Conservation (phyloP, 2,329 filamentous ascomycete species). For the Emmonsiellopsis sp. region DNA sequence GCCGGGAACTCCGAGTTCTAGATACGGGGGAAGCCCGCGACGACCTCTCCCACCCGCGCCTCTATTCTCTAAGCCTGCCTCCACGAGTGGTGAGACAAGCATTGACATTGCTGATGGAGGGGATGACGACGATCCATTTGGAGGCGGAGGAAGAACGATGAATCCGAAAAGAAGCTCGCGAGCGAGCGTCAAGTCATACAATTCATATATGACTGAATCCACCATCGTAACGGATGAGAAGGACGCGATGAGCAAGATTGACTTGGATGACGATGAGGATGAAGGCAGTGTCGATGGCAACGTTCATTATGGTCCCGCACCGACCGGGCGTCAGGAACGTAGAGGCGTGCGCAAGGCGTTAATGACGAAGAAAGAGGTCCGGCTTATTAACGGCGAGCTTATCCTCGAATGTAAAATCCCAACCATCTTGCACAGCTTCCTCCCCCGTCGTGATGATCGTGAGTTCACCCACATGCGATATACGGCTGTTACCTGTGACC, state of each 20-base stretch:
- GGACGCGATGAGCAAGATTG: slow-evolving; percentile 30
- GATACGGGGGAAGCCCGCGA: slow-evolving; percentile 79
- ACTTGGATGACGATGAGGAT: slow-evolving; percentile 36
- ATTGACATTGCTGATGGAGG: slow-evolving; percentile 40
- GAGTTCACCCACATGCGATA: slow-evolving; percentile 99
- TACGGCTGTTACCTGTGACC: slow-evolving; percentile 95
- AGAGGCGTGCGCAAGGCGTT: slow-evolving; percentile 79
- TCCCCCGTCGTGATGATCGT: slow-evolving; percentile 82
- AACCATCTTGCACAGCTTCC: slow-evolving; percentile 93
- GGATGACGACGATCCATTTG: slow-evolving; percentile 72
- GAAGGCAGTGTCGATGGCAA: slow-evolving; percentile 50
- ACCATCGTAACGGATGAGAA: slow-evolving; percentile 48
- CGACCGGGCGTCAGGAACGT: slow-evolving; percentile 74
- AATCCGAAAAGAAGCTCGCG: slow-evolving; percentile 44
- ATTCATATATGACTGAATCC: slow-evolving; percentile 53
- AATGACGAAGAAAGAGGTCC: slow-evolving; percentile 87
- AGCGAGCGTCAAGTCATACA: slow-evolving; percentile 51
- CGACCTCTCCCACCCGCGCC: slow-evolving; percentile 82
- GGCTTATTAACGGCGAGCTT: slow-evolving; percentile 93
- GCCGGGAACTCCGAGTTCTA: slow-evolving; percentile 80
- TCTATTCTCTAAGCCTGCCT: slow-evolving; percentile 55
- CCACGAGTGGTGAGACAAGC: slow-evolving; percentile 29
- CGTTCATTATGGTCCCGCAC: slow-evolving; percentile 73
- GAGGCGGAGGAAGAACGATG: slow-evolving; percentile 30
- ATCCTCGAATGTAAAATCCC: slow-evolving; percentile 98